Conservation (phyloP, 2,329 filamentous ascomycete genomes). For the Pseudocercospora fijiensis region DNA sequence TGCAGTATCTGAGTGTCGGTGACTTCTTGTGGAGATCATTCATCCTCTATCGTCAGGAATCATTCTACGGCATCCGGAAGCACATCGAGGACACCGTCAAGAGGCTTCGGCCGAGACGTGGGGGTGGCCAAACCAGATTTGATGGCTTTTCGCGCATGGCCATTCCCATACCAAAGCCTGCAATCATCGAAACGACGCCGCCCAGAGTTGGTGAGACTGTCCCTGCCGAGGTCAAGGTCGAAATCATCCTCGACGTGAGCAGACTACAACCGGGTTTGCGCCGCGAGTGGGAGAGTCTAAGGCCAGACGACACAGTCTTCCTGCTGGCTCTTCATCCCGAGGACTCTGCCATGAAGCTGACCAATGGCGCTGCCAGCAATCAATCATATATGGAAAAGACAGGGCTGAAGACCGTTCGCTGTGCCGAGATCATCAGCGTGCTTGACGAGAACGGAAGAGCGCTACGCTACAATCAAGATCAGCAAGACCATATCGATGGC, state of each 20-base stretch:
- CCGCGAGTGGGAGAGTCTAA: slow-evolving; percentile 85
- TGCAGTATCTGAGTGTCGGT: slow-evolving; percentile 91
- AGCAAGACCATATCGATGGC: slow-evolving; percentile 60
- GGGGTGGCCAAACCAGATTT: slow-evolving; percentile 68
- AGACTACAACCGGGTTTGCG: slow-evolving; percentile 73
- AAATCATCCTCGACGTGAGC: slow-evolving; percentile 80
- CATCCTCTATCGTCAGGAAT: slow-evolving; percentile 81
- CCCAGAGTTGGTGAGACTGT: slow-evolving; percentile 78
- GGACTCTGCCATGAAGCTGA: slow-evolving; percentile 49
- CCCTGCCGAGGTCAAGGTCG: slow-evolving; percentile 73
- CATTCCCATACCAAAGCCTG: slow-evolving; percentile 77
- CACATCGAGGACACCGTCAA: slow-evolving; percentile 82
- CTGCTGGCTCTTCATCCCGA: slow-evolving; percentile 72
- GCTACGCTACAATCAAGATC: slow-evolving; percentile 58
- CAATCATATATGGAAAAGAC: slow-evolving; percentile 58
- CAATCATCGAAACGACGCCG: slow-evolving; percentile 81
- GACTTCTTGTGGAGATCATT: slow-evolving; percentile 98
- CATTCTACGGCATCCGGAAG: slow-evolving; percentile 90
- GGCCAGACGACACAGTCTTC: slow-evolving; percentile 86
- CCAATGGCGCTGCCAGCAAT: slow-evolving; percentile 53
- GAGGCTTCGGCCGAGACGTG: slow-evolving; percentile 67
- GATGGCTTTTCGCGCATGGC: slow-evolving; percentile 90
- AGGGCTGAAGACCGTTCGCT: slow-evolving; percentile 69
- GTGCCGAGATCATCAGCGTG: slow-evolving; percentile 82
- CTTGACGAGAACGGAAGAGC: slow-evolving; percentile 79